Evolutionary conservation across 306 rosid genomes (phyloP).

Genomic region (Lathyrus oleraceus): DNA sequence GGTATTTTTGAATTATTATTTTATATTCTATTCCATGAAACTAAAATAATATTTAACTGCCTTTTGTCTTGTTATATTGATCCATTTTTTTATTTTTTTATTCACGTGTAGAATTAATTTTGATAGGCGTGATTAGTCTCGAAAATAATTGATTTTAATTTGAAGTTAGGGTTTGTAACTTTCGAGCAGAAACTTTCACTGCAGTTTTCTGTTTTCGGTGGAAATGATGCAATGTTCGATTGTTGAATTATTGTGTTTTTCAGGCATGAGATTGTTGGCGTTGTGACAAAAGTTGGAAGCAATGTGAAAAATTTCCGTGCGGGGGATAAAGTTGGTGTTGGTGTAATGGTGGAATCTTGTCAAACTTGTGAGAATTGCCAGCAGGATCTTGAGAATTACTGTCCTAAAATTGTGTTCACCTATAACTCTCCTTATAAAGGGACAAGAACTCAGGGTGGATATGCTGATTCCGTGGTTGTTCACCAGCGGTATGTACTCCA

Average conservation of each 20-base stretch:
- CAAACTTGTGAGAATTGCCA: conserved; percentile 68
- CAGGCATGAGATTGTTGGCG: conserved; percentile 90
- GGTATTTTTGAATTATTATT: conserved; percentile 53
- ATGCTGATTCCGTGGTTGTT: conserved; percentile 69
- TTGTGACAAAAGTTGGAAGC: conserved; percentile 65
- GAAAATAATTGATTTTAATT: too few relatives aligned
- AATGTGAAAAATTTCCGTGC: conserved; percentile 68
- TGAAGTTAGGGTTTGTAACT: too few relatives aligned
- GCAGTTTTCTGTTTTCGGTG: neutral
- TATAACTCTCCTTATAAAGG: conserved; percentile 63
- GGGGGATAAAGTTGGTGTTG: conserved; percentile 93
- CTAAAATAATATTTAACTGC: too few relatives aligned
- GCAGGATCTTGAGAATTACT: conserved; percentile 79
- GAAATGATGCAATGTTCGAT: neutral
- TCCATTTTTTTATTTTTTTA: too few relatives aligned
- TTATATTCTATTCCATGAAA: too few relatives aligned
- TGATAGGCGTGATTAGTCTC: too few relatives aligned
- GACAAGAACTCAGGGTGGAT: conserved; percentile 74
- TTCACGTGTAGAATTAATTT: too few relatives aligned
- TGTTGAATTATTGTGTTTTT: conserved; percentile 11
- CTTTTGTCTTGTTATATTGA: too few relatives aligned
- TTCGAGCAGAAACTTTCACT: neutral
- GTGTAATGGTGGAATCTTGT: conserved; percentile 82
- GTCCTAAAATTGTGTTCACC: conserved; percentile 56
- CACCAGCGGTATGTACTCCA: conserved; percentile 67